Percentiles rank a stretch among this genome's conserved stretches.
These are phyloP conservation scores for Phoma sp. DNA, from an alignment of 2,329 filamentous ascomycete species.

Conservation along the genomic window DNA sequence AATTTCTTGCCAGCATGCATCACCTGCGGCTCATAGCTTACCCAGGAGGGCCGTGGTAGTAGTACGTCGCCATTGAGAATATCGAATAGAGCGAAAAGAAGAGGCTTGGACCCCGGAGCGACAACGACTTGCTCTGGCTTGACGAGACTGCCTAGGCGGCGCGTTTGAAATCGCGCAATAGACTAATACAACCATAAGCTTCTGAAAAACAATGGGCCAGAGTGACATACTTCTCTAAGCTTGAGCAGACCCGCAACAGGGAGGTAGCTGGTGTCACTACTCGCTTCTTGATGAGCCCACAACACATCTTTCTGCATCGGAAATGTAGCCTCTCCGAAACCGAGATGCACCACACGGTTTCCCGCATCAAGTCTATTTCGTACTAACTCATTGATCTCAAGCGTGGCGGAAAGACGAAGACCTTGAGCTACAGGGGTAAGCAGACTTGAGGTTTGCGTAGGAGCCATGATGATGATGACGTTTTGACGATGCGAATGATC, in stretches of 20 bases:
- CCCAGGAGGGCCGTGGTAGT: slow-evolving; percentile 10
- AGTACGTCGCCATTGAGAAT: slow-evolving; percentile 5
- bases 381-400: slow-evolving; percentile 10
- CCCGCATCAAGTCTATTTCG: background rate
- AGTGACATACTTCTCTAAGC: background rate
- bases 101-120: slow-evolving; percentile 6
- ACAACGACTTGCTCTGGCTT: slow-evolving; percentile 5
- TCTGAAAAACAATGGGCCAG: too few relatives aligned
- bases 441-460: background rate
- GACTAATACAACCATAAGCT: background rate
- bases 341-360: slow-evolving; percentile 1
- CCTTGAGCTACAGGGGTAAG: background rate
- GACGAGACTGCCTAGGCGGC: background rate
- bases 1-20: slow-evolving; percentile 7
- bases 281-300: background rate
- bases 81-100: slow-evolving; percentile 12
- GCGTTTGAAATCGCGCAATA: slow-evolving; percentile 8
- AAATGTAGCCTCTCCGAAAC: slow-evolving; percentile 11
- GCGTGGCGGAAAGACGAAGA: slow-evolving; percentile 4
- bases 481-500: too few relatives aligned
- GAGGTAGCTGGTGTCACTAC: slow-evolving; percentile 1
- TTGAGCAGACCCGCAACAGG: slow-evolving; percentile 1
- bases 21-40: slow-evolving; percentile 11
- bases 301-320: background rate
- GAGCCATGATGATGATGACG: background rate